phyloP scores from a whole-genome alignment of 306 rosid genomes.

The Corylus heterophylla region DNA sequence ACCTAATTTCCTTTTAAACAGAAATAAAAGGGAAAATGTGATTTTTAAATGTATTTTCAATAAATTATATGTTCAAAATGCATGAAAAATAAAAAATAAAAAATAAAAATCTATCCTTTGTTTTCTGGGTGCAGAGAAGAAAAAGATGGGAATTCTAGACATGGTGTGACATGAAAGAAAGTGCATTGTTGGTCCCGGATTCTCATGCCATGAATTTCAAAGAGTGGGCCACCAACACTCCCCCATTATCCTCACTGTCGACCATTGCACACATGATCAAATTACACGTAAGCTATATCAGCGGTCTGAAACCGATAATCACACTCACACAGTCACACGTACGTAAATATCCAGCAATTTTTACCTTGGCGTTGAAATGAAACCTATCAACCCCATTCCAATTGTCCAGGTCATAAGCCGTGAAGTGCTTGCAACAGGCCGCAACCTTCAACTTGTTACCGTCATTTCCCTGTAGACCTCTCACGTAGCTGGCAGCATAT shows the following conservation, averaged over 20 bases:
- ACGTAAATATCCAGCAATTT: background rate
- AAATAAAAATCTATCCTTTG: too few species aligned
- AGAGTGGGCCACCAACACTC: conserved; percentile 12
- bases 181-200: background rate
- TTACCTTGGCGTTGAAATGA: conserved; percentile 88
- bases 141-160: background rate
- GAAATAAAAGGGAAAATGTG: too few species aligned
- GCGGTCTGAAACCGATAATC: conserved; percentile 2
- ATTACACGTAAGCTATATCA: background rate
- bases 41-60: too few species aligned
- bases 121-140: too few species aligned
- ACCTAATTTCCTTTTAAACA: too few species aligned
- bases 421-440: conserved; percentile 88
- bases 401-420: conserved; percentile 83
- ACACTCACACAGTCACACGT: conserved; percentile 9
- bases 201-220: background rate
- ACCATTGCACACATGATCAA: background rate
- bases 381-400: conserved; percentile 92
- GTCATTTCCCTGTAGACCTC: conserved; percentile 75
- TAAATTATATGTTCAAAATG: too few species aligned
- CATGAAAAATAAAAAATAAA: too few species aligned
- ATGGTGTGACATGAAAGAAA: background rate
- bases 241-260: background rate
- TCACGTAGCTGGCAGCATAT: conserved; percentile 74
- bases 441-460: conserved; percentile 75